Percentiles rank a stretch among this genome's conserved stretches.
phyloP scores from a whole-genome alignment of 257 asterid genomes.

The Hygrophila difformis region DNA sequence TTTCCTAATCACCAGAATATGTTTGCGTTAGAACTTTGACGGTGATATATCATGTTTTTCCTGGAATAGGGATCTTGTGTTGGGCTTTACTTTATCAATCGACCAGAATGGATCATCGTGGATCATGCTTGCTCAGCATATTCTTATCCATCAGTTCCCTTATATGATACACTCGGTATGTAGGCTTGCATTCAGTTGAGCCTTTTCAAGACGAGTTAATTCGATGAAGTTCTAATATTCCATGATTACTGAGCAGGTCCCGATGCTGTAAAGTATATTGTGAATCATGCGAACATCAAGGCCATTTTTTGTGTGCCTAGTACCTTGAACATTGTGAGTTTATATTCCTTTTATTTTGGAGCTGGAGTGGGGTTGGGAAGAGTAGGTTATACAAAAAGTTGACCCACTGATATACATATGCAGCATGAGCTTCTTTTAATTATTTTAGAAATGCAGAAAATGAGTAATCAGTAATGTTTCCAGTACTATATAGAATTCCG shows the following conservation, averaged over 20 bases:
- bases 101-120: slow-evolving; percentile 90
- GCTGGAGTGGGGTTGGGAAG: neutral
- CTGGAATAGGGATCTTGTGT: slow-evolving; percentile 67
- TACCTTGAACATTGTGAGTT: slow-evolving; percentile 74
- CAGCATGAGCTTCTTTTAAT: neutral
- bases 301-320: slow-evolving; percentile 85
- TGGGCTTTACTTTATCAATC: slow-evolving; percentile 83
- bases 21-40: neutral
- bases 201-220: slow-evolving; percentile 15
- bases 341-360: neutral
- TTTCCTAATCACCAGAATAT: neutral
- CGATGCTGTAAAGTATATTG: slow-evolving; percentile 90
- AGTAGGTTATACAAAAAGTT: no score
- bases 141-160: slow-evolving; percentile 84
- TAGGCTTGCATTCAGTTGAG: slow-evolving; percentile 23
- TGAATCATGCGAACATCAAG: slow-evolving; percentile 66
- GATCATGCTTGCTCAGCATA: slow-evolving; percentile 98
- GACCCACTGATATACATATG: no score
- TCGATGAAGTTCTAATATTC: no score
- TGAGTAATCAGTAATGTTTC: neutral
- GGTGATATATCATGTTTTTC: neutral
- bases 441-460: no score
- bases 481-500: neutral
- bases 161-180: slow-evolving; percentile 97
- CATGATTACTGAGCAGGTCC: slow-evolving; percentile 54